Evolutionary conservation across 2,329 filamentous ascomycete species (phyloP), one percentile per base, ranked within the genome.

Genomic region (Alternaria novae-zelandiae): DNA sequence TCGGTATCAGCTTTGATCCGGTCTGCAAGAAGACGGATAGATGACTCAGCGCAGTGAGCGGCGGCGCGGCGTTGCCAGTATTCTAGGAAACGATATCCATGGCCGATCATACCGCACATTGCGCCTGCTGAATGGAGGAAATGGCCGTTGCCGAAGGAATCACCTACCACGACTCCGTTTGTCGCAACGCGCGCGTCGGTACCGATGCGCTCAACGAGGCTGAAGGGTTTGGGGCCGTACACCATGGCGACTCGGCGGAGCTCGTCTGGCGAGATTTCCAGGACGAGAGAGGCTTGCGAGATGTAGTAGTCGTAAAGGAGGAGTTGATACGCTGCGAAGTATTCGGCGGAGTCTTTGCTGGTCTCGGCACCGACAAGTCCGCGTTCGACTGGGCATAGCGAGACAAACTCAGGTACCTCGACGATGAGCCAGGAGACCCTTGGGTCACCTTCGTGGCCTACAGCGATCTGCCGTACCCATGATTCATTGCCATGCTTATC

Each of bases 41-140:
- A 67, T 3, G 63, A 64, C 6, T 63, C 63, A 17, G 61, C 57
- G 41, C 64, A 64, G 44, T 68, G 58, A 5, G 50, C 43, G 20
- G 44, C 54, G n/a, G 55, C 28, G 15, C 66, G 67, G 36, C 60
- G 66, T 46, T 68, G 57, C 66, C 61, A 68, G 45, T 70, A 68
- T 43, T 66, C 63, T 1, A 67, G 43, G 41, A 68, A 70, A 10
- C 64, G 63, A 13, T 66, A 70, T 4, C 55, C 59, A 20, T 70
- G 67, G 13, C 67, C 67, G 5, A 70, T 47, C 67, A 70, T 70
- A 13, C 67, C 66, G 49, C 62, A 65, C 67, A 68, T 70, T 9
- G 66, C 67, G 30, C 66, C 67, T 54, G 63, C 66, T 9, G 57
- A 63, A 28, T 65, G 62, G 8, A 68, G 41, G 11, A 70, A 70